Evolutionary conservation across 139 green algal species (phyloP).

Genomic region (Coelastrella sp.): DNA sequence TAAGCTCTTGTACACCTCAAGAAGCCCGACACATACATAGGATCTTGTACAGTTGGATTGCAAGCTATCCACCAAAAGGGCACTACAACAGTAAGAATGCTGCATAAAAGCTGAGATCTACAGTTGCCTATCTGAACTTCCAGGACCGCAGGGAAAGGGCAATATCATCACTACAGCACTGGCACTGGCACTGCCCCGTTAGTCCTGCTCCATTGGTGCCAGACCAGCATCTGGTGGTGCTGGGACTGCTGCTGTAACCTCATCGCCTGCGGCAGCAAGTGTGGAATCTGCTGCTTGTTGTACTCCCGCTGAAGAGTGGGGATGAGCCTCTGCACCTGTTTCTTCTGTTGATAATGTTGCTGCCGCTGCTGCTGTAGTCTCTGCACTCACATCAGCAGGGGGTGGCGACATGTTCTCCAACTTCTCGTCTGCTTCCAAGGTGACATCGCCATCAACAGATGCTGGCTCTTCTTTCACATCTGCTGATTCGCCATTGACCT

Average conservation of each 20-base stretch:
- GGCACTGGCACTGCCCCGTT: no score
- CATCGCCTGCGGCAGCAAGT: no score
- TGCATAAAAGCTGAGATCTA: no score
- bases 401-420: conserved; percentile 39
- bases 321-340: not conserved
- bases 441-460: conserved; percentile 22
- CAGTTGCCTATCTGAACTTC: no score
- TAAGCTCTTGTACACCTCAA: conserved; percentile 78
- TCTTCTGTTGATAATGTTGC: conserved; percentile 1
- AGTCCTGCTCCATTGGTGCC: not conserved
- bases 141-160: not conserved
- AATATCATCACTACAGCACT: no score
- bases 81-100: no score
- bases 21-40: conserved; percentile 92
- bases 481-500: conserved; percentile 16
- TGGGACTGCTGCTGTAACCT: not conserved
- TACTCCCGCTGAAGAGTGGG: not conserved
- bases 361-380: not conserved
- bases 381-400: not conserved
- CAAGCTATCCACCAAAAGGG: no score
- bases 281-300: not conserved
- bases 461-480: conserved; percentile 1
- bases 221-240: not conserved
- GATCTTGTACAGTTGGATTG: no score
- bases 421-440: conserved; percentile 38